These are phyloP conservation scores for Tolypocladium album DNA, from an alignment of 2,329 filamentous ascomycete species.

Conservation along the genomic window DNA sequence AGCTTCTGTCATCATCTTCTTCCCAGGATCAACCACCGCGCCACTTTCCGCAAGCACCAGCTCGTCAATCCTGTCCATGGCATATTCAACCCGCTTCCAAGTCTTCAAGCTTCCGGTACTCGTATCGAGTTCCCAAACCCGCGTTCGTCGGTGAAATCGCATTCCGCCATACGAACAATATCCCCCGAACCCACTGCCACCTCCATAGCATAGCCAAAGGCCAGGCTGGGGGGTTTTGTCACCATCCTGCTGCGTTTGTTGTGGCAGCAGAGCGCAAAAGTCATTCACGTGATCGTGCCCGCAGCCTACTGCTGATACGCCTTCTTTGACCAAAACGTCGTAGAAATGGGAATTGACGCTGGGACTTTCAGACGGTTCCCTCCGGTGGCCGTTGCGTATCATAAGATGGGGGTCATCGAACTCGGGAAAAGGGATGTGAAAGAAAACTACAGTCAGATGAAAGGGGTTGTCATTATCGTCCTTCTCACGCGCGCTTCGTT, in stretches of 20 bases:
- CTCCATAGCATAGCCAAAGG: not conserved
- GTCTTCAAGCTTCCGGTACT: slow-evolving; percentile 12
- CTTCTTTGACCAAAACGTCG: slow-evolving; percentile 15
- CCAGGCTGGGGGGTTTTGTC: not conserved
- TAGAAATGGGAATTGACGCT: slow-evolving; percentile 19
- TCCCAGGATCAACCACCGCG: not conserved
- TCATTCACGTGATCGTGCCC: slow-evolving; percentile 22
- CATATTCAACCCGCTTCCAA: slow-evolving; percentile 21
- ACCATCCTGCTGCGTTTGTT: slow-evolving; percentile 8
- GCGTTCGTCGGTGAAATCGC: not conserved
- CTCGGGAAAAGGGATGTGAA: slow-evolving; percentile 10
- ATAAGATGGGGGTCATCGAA: slow-evolving; percentile 13
- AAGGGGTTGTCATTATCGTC: not conserved
- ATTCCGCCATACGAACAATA: not conserved
- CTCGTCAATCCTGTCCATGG: slow-evolving; percentile 18
- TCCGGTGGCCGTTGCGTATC: slow-evolving; percentile 13
- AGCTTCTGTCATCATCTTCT: not conserved
- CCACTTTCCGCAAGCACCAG: slow-evolving; percentile 14
- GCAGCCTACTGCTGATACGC: slow-evolving; percentile 16
- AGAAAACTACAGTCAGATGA: not conserved
- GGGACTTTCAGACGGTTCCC: slow-evolving; percentile 17
- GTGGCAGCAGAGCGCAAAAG: slow-evolving; percentile 18
- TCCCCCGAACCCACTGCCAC: not conserved
- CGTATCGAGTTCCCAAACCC: slow-evolving; percentile 18
- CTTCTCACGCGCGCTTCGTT: slow-evolving; percentile 6